Evolutionary conservation across 345 rosid species (phyloP).

Genomic region (Pistacia atlantica): DNA sequence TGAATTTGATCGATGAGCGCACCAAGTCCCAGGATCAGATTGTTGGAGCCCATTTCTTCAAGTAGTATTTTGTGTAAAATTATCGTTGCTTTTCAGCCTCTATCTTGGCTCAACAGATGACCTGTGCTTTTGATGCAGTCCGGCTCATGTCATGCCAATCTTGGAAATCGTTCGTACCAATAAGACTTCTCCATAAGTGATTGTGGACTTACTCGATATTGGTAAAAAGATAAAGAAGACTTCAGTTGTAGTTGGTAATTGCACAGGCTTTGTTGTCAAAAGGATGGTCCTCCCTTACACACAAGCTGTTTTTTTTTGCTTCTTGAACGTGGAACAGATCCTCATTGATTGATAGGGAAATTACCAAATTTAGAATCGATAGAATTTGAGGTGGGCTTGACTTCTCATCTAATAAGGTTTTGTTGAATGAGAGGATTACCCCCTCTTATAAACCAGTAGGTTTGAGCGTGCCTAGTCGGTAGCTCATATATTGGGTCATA

Average conservation of each 20-base stretch:
- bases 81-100: slow-evolving; percentile 1
- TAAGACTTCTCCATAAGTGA: slow-evolving; percentile 78
- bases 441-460: no score
- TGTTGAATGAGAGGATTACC: no score
- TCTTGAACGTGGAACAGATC: slow-evolving; percentile 58
- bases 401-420: no score
- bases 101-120: slow-evolving; percentile 18
- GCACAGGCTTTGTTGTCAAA: slow-evolving; percentile 98
- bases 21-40: slow-evolving; percentile 83
- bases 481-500: no score
- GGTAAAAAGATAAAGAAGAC: slow-evolving; percentile 92
- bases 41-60: slow-evolving; percentile 95
- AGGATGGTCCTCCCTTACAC: slow-evolving; percentile 98
- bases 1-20: slow-evolving; percentile 80
- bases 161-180: slow-evolving; percentile 90
- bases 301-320: slow-evolving; percentile 76
- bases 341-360: no score
- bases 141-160: slow-evolving; percentile 95
- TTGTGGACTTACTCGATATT: slow-evolving; percentile 86
- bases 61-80: slow-evolving; percentile 44
- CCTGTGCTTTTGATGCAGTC: slow-evolving; percentile 54
- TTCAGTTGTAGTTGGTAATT: slow-evolving; percentile 91
- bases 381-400: no score
- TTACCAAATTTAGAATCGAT: no score
- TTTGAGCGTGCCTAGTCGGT: no score